Evolutionary conservation across 345 rosid genomes (phyloP).

Genomic region (Brassica cretica): DNA sequence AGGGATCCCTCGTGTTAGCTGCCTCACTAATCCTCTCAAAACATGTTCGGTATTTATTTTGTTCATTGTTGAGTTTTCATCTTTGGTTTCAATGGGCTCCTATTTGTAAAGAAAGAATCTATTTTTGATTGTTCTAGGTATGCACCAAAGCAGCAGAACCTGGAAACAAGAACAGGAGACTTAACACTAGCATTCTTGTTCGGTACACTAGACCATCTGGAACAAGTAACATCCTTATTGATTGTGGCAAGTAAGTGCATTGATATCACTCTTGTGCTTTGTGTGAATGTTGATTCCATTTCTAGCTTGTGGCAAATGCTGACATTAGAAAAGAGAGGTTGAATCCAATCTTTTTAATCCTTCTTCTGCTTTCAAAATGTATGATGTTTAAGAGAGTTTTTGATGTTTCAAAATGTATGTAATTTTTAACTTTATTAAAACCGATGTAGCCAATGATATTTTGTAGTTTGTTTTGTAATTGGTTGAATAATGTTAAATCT

Average conservation of each 20-base stretch:
- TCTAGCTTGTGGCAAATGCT: neutral
- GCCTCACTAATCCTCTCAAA: constrained; percentile 76
- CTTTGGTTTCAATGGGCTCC: neutral
- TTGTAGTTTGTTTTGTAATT: neutral
- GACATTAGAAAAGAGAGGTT: neutral
- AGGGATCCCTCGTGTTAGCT: constrained; percentile 94
- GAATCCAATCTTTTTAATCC: neutral
- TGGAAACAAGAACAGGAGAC: constrained; percentile 74
- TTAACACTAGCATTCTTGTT: constrained; percentile 76
- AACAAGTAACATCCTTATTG: constrained; percentile 62
- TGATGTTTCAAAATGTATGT: too few relatives aligned
- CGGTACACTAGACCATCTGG: constrained; percentile 56
- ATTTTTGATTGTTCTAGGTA: constrained; percentile 49
- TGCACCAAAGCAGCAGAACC: constrained; percentile 78
- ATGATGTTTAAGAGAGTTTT: too few relatives aligned
- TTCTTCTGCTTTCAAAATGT: too few relatives aligned
- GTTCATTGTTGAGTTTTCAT: neutral
- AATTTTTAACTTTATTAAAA: too few relatives aligned
- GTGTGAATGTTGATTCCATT: neutral
- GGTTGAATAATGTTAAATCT: neutral
- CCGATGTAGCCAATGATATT: neutral
- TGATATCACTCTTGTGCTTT: neutral
- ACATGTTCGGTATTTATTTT: constrained; percentile 62
- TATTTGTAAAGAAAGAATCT: neutral
- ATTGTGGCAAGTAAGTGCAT: constrained; percentile 86